phyloP scores from a whole-genome alignment of 1,284 basidiomycete genomes.

The Melampsora americana region DNA sequence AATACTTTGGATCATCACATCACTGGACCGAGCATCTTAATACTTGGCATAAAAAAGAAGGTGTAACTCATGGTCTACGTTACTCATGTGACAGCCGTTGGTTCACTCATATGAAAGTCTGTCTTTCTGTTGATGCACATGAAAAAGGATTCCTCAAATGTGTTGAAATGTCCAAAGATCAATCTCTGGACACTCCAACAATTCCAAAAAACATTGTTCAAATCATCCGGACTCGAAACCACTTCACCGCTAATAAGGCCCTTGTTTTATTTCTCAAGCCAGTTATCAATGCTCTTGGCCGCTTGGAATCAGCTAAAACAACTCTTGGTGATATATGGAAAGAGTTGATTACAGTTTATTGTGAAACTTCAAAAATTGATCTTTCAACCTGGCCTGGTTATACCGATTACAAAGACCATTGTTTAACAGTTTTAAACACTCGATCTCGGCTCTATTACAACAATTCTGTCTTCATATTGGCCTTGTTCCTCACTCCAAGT shows the following conservation, averaged over 20 bases:
- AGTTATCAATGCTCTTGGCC: background rate
- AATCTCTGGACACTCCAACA: conserved; percentile 4
- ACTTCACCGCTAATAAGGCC: conserved; percentile 22
- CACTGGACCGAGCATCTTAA: conserved; percentile 18
- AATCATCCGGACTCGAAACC: conserved; percentile 9
- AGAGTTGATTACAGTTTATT: background rate
- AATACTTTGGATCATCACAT: conserved; percentile 20
- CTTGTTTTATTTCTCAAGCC: too few species aligned
- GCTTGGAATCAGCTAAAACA: background rate
- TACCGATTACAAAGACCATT: background rate
- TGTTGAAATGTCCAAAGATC: background rate
- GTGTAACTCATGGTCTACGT: background rate
- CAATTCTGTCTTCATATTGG: background rate
- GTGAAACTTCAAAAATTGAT: background rate
- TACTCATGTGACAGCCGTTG: conserved; percentile 11
- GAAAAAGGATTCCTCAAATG: conserved; percentile 19
- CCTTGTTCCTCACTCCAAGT: conserved; percentile 18
- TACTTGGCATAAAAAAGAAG: conserved; percentile 20
- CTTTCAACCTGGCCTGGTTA: background rate
- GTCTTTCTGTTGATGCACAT: conserved; percentile 11
- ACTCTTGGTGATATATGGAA: conserved; percentile 8
- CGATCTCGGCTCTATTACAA: background rate
- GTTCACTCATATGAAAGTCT: conserved; percentile 11
- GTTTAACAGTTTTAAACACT: background rate
- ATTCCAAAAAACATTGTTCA: background rate